Conservation (phyloP, 495 filamentous ascomycete genomes). For the Penicillium waksmanii region DNA sequence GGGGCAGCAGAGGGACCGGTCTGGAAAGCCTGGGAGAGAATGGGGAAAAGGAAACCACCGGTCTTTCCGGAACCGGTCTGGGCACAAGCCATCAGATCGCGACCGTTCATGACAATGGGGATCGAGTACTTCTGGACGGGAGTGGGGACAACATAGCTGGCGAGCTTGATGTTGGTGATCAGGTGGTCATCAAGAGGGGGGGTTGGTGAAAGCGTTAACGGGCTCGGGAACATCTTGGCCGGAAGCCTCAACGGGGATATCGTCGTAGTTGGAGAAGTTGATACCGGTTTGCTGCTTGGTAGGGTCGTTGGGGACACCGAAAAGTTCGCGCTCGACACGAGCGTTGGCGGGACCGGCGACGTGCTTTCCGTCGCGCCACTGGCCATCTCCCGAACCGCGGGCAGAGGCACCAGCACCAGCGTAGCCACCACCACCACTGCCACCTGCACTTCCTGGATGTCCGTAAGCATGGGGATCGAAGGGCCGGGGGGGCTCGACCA, state of each 20-base stretch:
- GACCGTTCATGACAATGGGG: conserved; percentile 93
- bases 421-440: conserved; percentile 50
- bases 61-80: conserved; percentile 99
- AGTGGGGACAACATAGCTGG: conserved; percentile 91
- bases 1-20: conserved; percentile 77
- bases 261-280: conserved; percentile 99
- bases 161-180: conserved; percentile 85
- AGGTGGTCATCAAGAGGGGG: conserved; percentile 90
- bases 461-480: conserved; percentile 76
- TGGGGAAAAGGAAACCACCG: conserved; percentile 98
- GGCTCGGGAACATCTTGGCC: conserved; percentile 93
- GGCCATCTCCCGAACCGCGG: conserved; percentile 88
- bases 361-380: conserved; percentile 97
- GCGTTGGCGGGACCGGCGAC: conserved; percentile 84
- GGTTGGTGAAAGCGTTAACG: conserved; percentile 86
- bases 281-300: conserved; percentile 95
- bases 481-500: conserved; percentile 39
- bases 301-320: conserved; percentile 90
- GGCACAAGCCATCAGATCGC: conserved; percentile 98
- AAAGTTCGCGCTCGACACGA: conserved; percentile 92
- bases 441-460: conserved; percentile 53
- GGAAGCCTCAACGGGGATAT: conserved; percentile 97
- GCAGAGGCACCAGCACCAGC: conserved; percentile 46
- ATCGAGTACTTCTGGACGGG: conserved; percentile 99
- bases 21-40: conserved; percentile 92